Base-by-base conservation (phyloP, 805 yeast species). In the Torulaspora quercuum region DNA sequence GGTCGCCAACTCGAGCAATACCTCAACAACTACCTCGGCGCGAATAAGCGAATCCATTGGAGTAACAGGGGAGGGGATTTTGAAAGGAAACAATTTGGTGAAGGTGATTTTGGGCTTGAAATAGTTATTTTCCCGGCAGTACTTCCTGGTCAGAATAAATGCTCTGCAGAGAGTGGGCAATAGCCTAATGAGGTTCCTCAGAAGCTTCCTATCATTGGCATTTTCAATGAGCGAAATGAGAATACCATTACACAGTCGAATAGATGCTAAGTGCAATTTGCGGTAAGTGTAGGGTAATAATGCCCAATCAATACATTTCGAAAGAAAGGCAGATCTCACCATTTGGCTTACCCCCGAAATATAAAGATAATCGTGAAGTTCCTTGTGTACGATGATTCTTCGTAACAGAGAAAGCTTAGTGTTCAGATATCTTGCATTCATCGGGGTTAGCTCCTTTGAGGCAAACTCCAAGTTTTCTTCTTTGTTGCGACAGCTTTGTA, bases 41-140 rank as follows among this genome's bases (percentile, higher is more conserved):
- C 77, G 75, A 12, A 84, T 82, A 28, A 79, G 68, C 0, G 94
- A 80, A 53, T 87, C 95, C 46, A 83, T 73, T 0, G 89, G 76
- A 19, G 69, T 52, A 27, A 76, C 80, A 31, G 63, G 62, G 52
- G 81, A 80, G 11, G 95, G 95, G 50, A 73, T 75, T 10, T 63
- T 58, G 18, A 69, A 67, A 6, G 92, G 95, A 65, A 86, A 88
- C 25, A 85, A 61, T 17, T 68, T 70, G 0, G 86, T 79, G 52
- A 80, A 82, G 0, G 77, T 70, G 63, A 86, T 72, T 60, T 74
- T 78, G 22, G 78, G 73, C 41, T 69, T 70, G 59, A 75, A 73
- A 35, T 67, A 64, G 9, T 50, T 53, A 16, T 50, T 45, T 11
- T 47, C 55, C 42, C 65, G 55, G 57, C 55, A 78, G 65, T 56